These are phyloP conservation scores for Trypanosoma grayi DNA, from an alignment of 208 protist species.

Conservation along the genomic window DNA sequence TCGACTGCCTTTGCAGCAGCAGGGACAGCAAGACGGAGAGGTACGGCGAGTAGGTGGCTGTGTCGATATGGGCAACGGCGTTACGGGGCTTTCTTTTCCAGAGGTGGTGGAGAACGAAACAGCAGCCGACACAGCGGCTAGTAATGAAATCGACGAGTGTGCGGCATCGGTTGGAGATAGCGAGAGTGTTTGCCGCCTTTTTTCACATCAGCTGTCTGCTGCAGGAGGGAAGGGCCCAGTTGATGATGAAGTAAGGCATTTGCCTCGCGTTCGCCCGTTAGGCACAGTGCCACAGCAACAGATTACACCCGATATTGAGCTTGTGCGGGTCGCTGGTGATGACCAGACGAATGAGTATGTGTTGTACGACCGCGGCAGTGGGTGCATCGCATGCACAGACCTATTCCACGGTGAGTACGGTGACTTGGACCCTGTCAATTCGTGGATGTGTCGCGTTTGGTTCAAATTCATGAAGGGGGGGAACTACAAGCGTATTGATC, in stretches of 20 bases:
- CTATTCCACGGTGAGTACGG: conserved; percentile 81
- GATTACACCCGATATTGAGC: conserved; percentile 63
- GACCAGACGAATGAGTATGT: conserved; percentile 72
- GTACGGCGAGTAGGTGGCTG: conserved; percentile 35
- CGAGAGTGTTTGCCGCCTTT: conserved; percentile 18
- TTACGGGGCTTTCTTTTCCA: conserved; percentile 64
- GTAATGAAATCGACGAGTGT: not conserved
- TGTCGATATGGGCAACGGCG: conserved; percentile 60
- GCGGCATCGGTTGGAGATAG: not conserved
- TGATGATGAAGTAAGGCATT: conserved; percentile 12
- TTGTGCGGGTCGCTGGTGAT: conserved; percentile 66
- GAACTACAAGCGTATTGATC: conserved; percentile 69
- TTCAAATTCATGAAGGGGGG: conserved; percentile 88
- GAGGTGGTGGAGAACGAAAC: conserved; percentile 61
- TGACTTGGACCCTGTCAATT: conserved; percentile 84
- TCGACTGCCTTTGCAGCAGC: too few relatives aligned
- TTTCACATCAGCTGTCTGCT: not conserved
- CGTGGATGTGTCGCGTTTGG: conserved; percentile 87
- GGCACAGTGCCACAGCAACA: conserved; percentile 10
- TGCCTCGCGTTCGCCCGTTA: conserved; percentile 13
- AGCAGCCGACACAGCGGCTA: conserved; percentile 12
- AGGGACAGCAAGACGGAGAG: not conserved
- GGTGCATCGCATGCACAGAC: conserved; percentile 66
- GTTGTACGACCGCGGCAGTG: conserved; percentile 56
- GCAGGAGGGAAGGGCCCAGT: not conserved